Evolutionary conservation across 2,329 filamentous ascomycete species (phyloP), one percentile per base, ranked within the genome.

Genomic region (Alternaria atra): DNA sequence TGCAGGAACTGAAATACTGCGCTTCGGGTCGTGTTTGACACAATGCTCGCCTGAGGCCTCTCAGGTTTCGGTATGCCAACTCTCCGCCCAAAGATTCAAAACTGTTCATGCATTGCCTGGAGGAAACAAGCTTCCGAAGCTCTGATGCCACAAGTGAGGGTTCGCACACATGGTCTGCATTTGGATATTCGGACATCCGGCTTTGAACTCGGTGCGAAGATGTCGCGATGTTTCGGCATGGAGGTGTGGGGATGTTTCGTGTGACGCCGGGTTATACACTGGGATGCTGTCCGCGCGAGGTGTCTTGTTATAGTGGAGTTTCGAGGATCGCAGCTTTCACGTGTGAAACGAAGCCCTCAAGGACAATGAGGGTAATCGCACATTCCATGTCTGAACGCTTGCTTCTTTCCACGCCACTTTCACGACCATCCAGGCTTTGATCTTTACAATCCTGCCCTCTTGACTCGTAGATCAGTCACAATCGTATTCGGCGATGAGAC

Each of bases 401-500:
- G 20, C 50, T 52, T 52, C 23, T 40, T 37, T 12, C 10, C 15
- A 40, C 23, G 23, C n/a, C 34, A 50, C 46, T 20, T 35, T 35
- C 46, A 50, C 13, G 10, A 50, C 13, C 46, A 27, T 13, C 15
- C 9, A 50, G n/a, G 27, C 43, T n/a, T n/a, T 25, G 10, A 15
- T 30, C 2, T 39, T 40, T 25, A 8, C 5, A 39, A 10, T 40
- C 20, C 9, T 20, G 25, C 29, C 34, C 30, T 23, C 53, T 50
- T 39, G 6, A 27, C 5, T 20, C 25, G 7, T 30, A 2, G 23
- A 50, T 39, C 43, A 25, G 32, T 17, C 29, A 12, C 37, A 34
- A 25, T 20, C 48, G 43, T 34, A 13, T 42, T 37, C 57, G 48
- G 29, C 27, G 39, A 56, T 53, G 70, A 72, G 67, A 70, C 67